Evolutionary conservation across 805 yeast species (phyloP), one percentile per base, ranked within the genome.

Genomic region (Saccharomycopsis malanga): DNA sequence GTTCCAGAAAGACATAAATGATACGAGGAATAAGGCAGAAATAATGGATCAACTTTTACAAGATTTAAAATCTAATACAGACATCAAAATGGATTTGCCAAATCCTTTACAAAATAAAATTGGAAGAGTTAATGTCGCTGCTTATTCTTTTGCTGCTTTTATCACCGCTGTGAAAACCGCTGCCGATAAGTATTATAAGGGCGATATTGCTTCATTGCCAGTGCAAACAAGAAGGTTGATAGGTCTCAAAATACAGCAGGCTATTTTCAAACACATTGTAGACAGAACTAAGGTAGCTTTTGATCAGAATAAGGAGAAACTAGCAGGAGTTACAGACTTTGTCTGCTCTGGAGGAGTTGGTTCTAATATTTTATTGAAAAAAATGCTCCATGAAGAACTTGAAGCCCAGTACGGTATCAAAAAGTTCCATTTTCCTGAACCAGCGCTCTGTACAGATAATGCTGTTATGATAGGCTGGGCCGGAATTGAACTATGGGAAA

Each of bases 381-480:
- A 61, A 5, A 72, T 72, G 65, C 60, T 84, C 4, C 56, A 59
- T 41, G 54, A 58, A 1, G 68, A 70, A 3, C 61, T 78, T n/a
- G 44, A 34, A 10, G 18, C 23, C 18, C 25, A 39, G 10, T n/a
- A 25, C 21, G 63, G 42, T 55, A 57, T 69, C 57, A 46, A 62
- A n/a, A 55, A 60, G 1, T 76, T 80, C 39, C 76, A 76, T 54
- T 87, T 79, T 56, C 96, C 97, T 0, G 79, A 76, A 18, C 67
- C 79, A 2, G 64, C 71, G 1, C 66, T 88, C 50, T 93, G 98
- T 60, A 87, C 97, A 0, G 98, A 93, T 59, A 93, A 93, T 62
- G 95, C 97, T 0, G 77, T 87, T 2, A 93, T 93, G 98, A 93
- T 93, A 44, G 98, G 96, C 1, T 87, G 94, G 80, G 95, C 98